A percentile compares a stretch with the other conserved stretches of the same genome.
Evolutionary conservation across 2,329 filamentous ascomycete species (phyloP).

Genomic region (Xylaria sp.): DNA sequence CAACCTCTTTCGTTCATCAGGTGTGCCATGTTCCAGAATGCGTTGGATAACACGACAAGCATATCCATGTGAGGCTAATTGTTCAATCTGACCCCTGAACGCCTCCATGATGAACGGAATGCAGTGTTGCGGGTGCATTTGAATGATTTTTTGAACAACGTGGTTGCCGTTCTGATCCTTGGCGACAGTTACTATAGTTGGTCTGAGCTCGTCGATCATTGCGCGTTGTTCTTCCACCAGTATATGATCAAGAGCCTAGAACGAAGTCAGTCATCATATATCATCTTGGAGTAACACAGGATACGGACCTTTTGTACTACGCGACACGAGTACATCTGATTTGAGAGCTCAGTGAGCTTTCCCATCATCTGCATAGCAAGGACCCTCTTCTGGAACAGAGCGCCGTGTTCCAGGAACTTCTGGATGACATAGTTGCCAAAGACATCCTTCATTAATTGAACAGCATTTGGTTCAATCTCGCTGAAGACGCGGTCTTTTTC

Average conservation of each 20-base stretch:
- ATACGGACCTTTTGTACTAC: slow-evolving; percentile 87
- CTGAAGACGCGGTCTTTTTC: slow-evolving; percentile 92
- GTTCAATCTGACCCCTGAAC: slow-evolving; percentile 78
- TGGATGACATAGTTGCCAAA: slow-evolving; percentile 99
- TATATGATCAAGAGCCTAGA: slow-evolving; percentile 87
- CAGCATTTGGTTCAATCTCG: slow-evolving; percentile 84
- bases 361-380: slow-evolving; percentile 89
- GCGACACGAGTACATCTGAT: slow-evolving; percentile 92
- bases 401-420: slow-evolving; percentile 96
- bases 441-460: slow-evolving; percentile 94
- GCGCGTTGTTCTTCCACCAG: slow-evolving; percentile 90
- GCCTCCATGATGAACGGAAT: slow-evolving; percentile 87
- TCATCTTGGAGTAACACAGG: not conserved
- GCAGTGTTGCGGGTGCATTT: slow-evolving; percentile 79
- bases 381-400: slow-evolving; percentile 89
- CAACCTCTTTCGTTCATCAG: slow-evolving; percentile 76
- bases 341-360: slow-evolving; percentile 81
- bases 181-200: slow-evolving; percentile 79
- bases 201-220: slow-evolving; percentile 84
- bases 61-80: slow-evolving; percentile 81
- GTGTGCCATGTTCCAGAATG: slow-evolving; percentile 84
- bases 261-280: slow-evolving; percentile 41
- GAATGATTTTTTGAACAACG: slow-evolving; percentile 93
- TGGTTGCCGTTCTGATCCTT: slow-evolving; percentile 95
- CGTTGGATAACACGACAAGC: slow-evolving; percentile 94